Conservation (phyloP, 1,284 basidiomycete species). For the Microbotryomycetes sp. region DNA sequence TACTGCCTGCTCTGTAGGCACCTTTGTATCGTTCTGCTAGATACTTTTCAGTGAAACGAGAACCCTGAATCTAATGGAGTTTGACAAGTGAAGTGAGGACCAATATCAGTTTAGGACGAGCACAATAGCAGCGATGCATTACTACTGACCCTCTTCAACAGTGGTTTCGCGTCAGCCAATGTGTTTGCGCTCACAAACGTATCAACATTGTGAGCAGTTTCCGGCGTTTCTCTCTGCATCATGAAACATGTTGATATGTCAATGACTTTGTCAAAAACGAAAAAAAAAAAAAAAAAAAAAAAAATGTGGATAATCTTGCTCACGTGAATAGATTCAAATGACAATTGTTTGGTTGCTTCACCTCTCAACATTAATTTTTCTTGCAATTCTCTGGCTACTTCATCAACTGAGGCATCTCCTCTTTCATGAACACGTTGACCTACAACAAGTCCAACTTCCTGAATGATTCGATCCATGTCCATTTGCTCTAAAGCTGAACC, state of each 20-base stretch:
- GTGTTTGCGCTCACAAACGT: conserved; percentile 72
- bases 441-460: conserved; percentile 87
- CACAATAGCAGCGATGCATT: not conserved
- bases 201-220: conserved; percentile 81
- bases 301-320: not conserved
- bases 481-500: conserved; percentile 96
- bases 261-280: not conserved
- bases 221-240: conserved; percentile 66
- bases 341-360: conserved; percentile 92
- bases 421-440: conserved; percentile 77
- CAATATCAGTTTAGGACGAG: not conserved
- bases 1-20: conserved; percentile 47
- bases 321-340: conserved; percentile 83
- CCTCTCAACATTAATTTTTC: conserved; percentile 84
- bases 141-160: conserved; percentile 65
- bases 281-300: not conserved
- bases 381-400: conserved; percentile 87
- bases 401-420: conserved; percentile 85
- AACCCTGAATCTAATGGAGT: conserved; percentile 67
- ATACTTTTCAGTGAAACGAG: conserved; percentile 91
- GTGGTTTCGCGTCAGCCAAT: conserved; percentile 66
- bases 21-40: conserved; percentile 61
- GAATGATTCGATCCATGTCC: conserved; percentile 90
- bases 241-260: not conserved
- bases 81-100: not conserved